Evolutionary conservation across 2,329 filamentous ascomycete genomes (phyloP).

Genomic region (Plectosphaerella sp.): DNA sequence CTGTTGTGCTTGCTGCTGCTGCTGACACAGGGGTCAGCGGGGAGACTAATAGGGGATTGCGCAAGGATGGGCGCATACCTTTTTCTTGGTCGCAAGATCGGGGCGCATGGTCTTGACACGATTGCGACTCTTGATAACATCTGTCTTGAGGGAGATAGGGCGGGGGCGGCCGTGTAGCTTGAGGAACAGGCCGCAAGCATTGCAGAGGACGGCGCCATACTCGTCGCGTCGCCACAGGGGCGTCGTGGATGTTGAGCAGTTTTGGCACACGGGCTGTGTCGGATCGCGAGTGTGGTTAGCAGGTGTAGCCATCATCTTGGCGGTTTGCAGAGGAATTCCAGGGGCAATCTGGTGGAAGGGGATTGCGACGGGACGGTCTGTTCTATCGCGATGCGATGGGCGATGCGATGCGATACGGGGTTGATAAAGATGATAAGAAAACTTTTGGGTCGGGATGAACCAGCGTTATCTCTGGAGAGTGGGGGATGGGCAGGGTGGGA

Average conservation of each 20-base stretch:
- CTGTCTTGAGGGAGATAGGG: constrained; percentile 95
- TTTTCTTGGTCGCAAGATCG: constrained; percentile 76
- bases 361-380: background rate
- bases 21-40: constrained; percentile 4
- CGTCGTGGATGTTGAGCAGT: constrained; percentile 92
- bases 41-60: background rate
- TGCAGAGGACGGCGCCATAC: constrained; percentile 91
- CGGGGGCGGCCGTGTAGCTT: constrained; percentile 92
- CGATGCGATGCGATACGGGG: background rate
- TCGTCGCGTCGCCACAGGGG: constrained; percentile 98
- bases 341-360: background rate
- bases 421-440: constrained; percentile 1
- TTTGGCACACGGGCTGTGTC: constrained; percentile 91
- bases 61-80: constrained; percentile 49
- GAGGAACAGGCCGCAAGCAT: constrained; percentile 94
- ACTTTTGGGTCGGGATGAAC: background rate
- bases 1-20: constrained; percentile 22
- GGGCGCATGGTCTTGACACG: constrained; percentile 84
- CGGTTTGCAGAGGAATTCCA: constrained; percentile 19
- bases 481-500: background rate
- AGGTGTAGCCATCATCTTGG: constrained; percentile 47
- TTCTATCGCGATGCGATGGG: background rate
- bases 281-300: constrained; percentile 54
- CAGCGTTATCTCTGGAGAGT: background rate
- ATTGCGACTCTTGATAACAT: constrained; percentile 99